Evolutionary conservation across 768 basidiomycete species (phyloP), one percentile per base, ranked within the genome.

Genomic region (Hortiboletus flavorubellus): DNA sequence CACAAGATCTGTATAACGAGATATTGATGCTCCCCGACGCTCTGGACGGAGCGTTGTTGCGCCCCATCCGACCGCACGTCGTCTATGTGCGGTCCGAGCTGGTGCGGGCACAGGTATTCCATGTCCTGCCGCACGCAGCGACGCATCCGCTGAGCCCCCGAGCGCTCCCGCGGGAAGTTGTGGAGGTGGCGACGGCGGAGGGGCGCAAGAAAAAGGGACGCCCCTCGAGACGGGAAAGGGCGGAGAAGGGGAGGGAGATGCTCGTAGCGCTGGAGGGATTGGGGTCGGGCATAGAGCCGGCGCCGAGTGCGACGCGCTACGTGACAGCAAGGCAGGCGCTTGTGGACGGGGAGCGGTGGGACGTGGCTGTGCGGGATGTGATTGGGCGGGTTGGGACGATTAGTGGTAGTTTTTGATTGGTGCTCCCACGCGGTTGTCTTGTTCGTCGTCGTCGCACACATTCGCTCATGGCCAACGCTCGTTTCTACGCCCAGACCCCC

Each of bases 81-180:
- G 67, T 76, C 26, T 79, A 79, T 45, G 68, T 89, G 37, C 67
- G 85, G 29, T 75, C 76, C 11, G 64, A 64, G 14, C 72, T 93
- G 39, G 54, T 80, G 35, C 67, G 76, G 33, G 76, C 76, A 29
- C 65, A 73, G 14, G 75, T 75, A 1, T 90, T 93, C 64, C 74
- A 84, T 53, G 72, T 91, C 46, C 69, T 86, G 30, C 90, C 91
- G 0, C 61, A 62, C 37, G 79, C 82, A 12, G 71, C 75, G 4
- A 59, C 79, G 9, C 69, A 72, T 26, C 72, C 87, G 0, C 72
- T 80, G 64, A 83, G 80, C 62, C 89, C 89, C 4, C 77, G 83
- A n/a, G 70, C 71, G 26, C 72, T 92, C 7, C 90, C 90, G 16
- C 80, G 88, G 26, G 89, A 91, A 60, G 71, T 82, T n/a, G 81